A percentile compares a stretch with the other conserved stretches of the same genome.
These are phyloP conservation scores for Lentinula lateritia DNA, from an alignment of 768 basidiomycete species.

Conservation along the genomic window DNA sequence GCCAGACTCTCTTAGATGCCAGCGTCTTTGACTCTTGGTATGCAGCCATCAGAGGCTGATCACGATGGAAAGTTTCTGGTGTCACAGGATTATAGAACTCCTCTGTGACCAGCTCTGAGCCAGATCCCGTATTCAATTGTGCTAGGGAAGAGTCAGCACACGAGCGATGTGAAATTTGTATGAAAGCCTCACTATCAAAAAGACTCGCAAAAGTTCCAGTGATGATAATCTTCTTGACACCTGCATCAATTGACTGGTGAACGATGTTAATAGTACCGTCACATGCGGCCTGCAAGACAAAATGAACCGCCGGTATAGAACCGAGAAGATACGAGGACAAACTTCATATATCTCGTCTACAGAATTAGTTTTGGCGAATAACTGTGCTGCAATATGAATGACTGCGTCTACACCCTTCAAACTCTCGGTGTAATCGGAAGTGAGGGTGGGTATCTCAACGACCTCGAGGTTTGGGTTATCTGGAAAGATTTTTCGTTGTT, in stretches of 20 bases:
- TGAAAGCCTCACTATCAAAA: constrained; percentile 7
- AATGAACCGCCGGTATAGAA: neutral
- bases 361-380: constrained; percentile 1
- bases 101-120: neutral
- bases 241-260: constrained; percentile 15
- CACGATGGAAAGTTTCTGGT: constrained; percentile 8
- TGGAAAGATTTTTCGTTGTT: constrained; percentile 2
- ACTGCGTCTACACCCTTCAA: constrained; percentile 8
- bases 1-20: constrained; percentile 11
- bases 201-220: constrained; percentile 16
- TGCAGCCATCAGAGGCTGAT: neutral
- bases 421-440: neutral
- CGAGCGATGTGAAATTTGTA: neutral
- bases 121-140: neutral
- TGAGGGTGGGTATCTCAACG: constrained; percentile 4
- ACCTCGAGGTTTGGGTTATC: constrained; percentile 5
- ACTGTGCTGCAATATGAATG: constrained; percentile 8
- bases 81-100: neutral
- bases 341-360: constrained; percentile 6
- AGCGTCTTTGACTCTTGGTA: constrained; percentile 9
- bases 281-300: constrained; percentile 15
- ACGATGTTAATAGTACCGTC: constrained; percentile 21
- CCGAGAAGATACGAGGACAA: neutral
- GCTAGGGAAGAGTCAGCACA: neutral
- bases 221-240: constrained; percentile 17